phyloP scores from a whole-genome alignment of 2,329 filamentous ascomycete species.

The Xylaria sp. region DNA sequence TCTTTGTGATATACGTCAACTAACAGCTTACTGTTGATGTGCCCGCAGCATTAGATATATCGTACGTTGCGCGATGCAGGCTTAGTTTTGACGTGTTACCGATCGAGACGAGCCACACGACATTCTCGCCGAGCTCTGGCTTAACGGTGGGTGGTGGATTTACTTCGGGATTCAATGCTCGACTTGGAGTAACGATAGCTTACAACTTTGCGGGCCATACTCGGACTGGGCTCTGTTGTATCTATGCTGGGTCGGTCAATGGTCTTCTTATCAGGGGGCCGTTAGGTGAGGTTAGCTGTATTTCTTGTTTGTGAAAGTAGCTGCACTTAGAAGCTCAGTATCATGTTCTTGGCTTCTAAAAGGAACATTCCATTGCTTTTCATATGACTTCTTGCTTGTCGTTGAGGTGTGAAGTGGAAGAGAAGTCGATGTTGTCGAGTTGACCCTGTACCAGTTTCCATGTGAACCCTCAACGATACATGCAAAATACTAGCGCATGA shows the following conservation, averaged over 20 bases:
- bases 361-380: neutral
- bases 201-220: neutral
- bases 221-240: neutral
- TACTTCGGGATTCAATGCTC: no score
- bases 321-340: neutral
- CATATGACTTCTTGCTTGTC: neutral
- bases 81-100: neutral
- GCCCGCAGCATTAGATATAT: neutral
- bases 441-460: neutral
- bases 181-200: neutral
- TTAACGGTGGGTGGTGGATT: neutral
- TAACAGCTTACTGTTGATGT: slow-evolving; percentile 26
- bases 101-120: neutral
- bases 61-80: slow-evolving; percentile 5
- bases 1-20: neutral
- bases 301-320: neutral
- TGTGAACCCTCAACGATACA: neutral
- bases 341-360: neutral
- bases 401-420: neutral
- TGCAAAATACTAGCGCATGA: neutral
- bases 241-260: neutral
- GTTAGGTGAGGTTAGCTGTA: neutral
- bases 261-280: neutral
- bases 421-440: neutral
- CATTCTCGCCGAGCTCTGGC: slow-evolving; percentile 1